Evolutionary conservation across 1,284 basidiomycete genomes (phyloP), one percentile per base, ranked within the genome.

Genomic region (Coniferiporia sulphurascens): DNA sequence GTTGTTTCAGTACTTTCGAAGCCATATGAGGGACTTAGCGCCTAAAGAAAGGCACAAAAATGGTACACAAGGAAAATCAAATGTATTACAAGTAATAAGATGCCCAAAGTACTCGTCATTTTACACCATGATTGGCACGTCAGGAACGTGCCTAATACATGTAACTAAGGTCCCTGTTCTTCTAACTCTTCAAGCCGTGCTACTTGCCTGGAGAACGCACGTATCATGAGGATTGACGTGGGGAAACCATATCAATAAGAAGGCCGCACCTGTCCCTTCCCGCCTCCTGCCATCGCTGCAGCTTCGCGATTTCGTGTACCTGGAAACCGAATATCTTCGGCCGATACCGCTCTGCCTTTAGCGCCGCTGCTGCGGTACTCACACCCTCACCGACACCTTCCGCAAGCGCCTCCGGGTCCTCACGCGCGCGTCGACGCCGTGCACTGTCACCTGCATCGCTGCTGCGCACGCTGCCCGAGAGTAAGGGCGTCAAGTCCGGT

Each of bases 251-350:
- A 35, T 32, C 38, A 7, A 35, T 17, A 57, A 43, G 32, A 35
- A n/a, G 13, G 7, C 8, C 85, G 68, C 65, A 89, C 91, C 83
- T 82, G 72, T 96, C 93, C 61, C 94, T 76, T 35, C 88, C 82
- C 7, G 91, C 93, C 73, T 93, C 91, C 72, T 96, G 91, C 95
- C 95, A 98, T 69, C 94, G 78, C 70, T 92, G 88, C 66, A 95
- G 74, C 72, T 89, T 93, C n/a, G 95, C 93, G 65, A 86, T 86
- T 77, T 97, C 95, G 69, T 96, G 85, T 38, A 96, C 79, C 73
- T 93, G 91, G 80, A 98, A 98, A 0, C 95, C 95, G 72, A 97
- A 98, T 61, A 97, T 95, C 69, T 86, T 85, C 38, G 95, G 93
- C 58, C 90, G 79, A 72, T 95, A 95, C 65, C 91, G 75, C 69